Percentiles rank a stretch among this genome's conserved stretches.
Conservation (phyloP, 805 yeast species). For the Barnettozyma populi region DNA sequence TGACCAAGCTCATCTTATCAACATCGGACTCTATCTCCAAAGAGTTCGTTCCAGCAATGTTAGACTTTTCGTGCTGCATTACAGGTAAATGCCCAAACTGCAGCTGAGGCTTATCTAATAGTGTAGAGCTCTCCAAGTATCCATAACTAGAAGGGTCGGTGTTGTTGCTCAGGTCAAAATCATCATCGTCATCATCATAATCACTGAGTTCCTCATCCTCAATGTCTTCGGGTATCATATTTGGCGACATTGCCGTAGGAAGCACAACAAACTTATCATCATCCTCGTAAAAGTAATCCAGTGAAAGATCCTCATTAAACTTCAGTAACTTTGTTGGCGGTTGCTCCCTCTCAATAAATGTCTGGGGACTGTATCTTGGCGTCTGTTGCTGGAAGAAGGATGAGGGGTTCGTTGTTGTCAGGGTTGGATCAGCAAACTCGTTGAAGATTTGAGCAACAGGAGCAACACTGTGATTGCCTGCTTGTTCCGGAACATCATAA, state of each 20-base stretch:
- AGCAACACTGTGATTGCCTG: neutral
- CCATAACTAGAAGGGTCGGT: slow-evolving; percentile 2
- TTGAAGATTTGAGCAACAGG: slow-evolving; percentile 14
- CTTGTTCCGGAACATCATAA: slow-evolving; percentile 21
- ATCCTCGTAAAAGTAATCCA: slow-evolving; percentile 22
- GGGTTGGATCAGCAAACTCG: slow-evolving; percentile 23
- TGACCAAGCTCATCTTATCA: slow-evolving; percentile 38
- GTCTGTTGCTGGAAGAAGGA: slow-evolving; percentile 7
- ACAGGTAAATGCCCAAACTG: neutral
- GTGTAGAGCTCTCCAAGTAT: slow-evolving; percentile 3
- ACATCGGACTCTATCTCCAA: slow-evolving; percentile 36
- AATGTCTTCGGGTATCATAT: slow-evolving; percentile 21
- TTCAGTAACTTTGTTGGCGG: slow-evolving; percentile 18
- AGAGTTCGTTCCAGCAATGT: slow-evolving; percentile 3
- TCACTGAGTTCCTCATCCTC: slow-evolving; percentile 22
- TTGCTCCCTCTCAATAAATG: slow-evolving; percentile 2
- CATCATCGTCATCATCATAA: slow-evolving; percentile 18
- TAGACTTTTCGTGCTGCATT: slow-evolving; percentile 13
- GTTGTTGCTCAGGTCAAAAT: slow-evolving; percentile 3
- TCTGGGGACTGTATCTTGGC: neutral
- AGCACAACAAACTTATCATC: slow-evolving; percentile 22
- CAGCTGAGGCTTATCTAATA: slow-evolving; percentile 3
- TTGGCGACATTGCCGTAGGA: slow-evolving; percentile 15
- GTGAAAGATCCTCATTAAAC: slow-evolving; percentile 24
- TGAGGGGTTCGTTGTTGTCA: slow-evolving; percentile 21